A percentile compares a stretch with the other conserved stretches of the same genome.
These are phyloP conservation scores for Trapa bicornis DNA, from an alignment of 345 rosid genomes.

Conservation along the genomic window DNA sequence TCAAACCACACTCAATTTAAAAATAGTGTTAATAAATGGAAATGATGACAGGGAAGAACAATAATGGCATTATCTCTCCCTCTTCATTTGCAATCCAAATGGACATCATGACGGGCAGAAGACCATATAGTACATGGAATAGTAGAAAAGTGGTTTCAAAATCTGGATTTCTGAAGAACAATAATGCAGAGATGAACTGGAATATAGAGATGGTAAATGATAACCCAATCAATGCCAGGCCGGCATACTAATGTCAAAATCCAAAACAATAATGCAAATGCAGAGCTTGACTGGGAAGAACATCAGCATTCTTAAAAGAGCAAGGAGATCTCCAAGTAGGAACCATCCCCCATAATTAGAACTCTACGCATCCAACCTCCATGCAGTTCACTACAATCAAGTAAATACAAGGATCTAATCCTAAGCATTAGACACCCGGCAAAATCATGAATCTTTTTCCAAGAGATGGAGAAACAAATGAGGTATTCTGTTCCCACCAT, in stretches of 20 bases:
- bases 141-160: not conserved
- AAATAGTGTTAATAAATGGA: no score
- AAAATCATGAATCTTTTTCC: not conserved
- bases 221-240: no score
- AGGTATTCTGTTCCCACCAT: conserved; percentile 10
- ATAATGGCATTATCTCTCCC: no score
- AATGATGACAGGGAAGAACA: no score
- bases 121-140: no score
- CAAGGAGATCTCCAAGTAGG: not conserved
- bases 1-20: no score
- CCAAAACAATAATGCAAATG: no score
- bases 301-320: not conserved
- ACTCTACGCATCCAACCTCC: not conserved
- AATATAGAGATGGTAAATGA: no score
- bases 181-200: not conserved
- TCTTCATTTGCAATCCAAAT: no score
- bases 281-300: no score
- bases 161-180: not conserved
- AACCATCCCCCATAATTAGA: not conserved
- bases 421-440: not conserved
- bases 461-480: conserved; percentile 7
- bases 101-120: no score
- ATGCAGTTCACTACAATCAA: not conserved
- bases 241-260: no score
- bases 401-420: conserved; percentile 3